Percentiles rank a stretch among this genome's conserved stretches.
Evolutionary conservation across 2,329 filamentous ascomycete genomes (phyloP).

Genomic region (Nothophaeocryptopus gaeumannii): DNA sequence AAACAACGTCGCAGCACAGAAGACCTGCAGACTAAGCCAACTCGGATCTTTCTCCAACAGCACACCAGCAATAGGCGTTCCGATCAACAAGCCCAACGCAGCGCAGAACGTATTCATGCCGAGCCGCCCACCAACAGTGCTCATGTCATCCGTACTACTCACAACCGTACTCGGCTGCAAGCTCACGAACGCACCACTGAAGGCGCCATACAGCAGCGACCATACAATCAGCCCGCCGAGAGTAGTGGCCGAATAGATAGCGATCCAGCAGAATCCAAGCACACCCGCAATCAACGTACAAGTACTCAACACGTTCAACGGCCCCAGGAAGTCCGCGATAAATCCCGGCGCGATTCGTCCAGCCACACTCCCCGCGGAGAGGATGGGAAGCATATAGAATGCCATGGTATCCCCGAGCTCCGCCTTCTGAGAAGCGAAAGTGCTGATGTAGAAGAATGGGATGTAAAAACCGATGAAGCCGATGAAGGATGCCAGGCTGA

Average conservation of each 20-base stretch:
- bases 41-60: conserved; percentile 9
- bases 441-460: conserved; percentile 57
- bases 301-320: conserved; percentile 45
- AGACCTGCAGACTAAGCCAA: conserved; percentile 2
- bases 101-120: conserved; percentile 28
- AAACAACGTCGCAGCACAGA: conserved; percentile 19
- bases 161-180: conserved; percentile 40
- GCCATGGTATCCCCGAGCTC: conserved; percentile 44
- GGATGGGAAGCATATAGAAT: conserved; percentile 64
- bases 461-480: conserved; percentile 39
- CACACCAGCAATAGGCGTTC: conserved; percentile 27
- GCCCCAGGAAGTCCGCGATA: conserved; percentile 44
- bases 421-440: conserved; percentile 44
- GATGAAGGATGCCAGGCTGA: conserved; percentile 43
- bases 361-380: conserved; percentile 57
- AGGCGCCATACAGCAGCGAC: conserved; percentile 45
- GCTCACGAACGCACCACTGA: conserved; percentile 43
- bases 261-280: conserved; percentile 37
- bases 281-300: conserved; percentile 32
- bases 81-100: conserved; percentile 26
- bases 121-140: conserved; percentile 24
- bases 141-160: conserved; percentile 17
- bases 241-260: conserved; percentile 23
- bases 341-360: conserved; percentile 48
- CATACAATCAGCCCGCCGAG: conserved; percentile 39